These are phyloP conservation scores for Septoria linicola DNA, from an alignment of 2,329 filamentous ascomycete species.

Conservation along the genomic window DNA sequence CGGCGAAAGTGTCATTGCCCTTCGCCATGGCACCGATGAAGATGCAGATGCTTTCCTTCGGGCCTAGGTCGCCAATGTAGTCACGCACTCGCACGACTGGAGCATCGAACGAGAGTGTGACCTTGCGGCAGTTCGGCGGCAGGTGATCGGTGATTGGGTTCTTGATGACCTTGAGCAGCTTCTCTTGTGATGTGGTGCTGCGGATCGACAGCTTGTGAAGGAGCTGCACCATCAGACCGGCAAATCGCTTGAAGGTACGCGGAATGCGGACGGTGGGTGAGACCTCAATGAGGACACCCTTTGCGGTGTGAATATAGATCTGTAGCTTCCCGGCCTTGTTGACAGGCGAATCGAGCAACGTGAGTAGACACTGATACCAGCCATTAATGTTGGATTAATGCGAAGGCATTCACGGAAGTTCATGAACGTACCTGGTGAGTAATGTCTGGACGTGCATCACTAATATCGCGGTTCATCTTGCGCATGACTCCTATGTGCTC, in stretches of 20 bases:
- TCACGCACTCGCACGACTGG: constrained; percentile 83
- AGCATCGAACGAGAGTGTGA: constrained; percentile 92
- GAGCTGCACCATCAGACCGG: constrained; percentile 96
- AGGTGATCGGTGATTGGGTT: constrained; percentile 97
- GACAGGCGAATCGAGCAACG: constrained; percentile 93
- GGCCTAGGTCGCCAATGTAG: constrained; percentile 75
- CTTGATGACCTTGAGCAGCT: constrained; percentile 94
- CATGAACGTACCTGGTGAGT: constrained; percentile 76
- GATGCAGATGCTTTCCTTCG: constrained; percentile 92
- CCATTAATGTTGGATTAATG: constrained; percentile 28
- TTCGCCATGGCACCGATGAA: constrained; percentile 99
- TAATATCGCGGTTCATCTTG: constrained; percentile 99
- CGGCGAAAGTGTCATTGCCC: constrained; percentile 91
- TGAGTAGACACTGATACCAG: constrained; percentile 77
- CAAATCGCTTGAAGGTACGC: constrained; percentile 97
- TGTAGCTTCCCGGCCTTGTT: constrained; percentile 98
- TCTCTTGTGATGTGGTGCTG: constrained; percentile 95
- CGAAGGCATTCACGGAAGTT: constrained; percentile 13
- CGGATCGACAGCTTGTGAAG: constrained; percentile 94
- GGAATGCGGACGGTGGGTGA: constrained; percentile 97
- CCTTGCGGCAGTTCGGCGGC: constrained; percentile 94
- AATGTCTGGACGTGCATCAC: constrained; percentile 94
- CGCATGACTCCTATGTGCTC: constrained; percentile 99
- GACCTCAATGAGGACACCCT: constrained; percentile 95
- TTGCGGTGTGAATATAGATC: constrained; percentile 97